phyloP scores from a whole-genome alignment of 805 yeast species.

The Nakazawaea pomicola region DNA sequence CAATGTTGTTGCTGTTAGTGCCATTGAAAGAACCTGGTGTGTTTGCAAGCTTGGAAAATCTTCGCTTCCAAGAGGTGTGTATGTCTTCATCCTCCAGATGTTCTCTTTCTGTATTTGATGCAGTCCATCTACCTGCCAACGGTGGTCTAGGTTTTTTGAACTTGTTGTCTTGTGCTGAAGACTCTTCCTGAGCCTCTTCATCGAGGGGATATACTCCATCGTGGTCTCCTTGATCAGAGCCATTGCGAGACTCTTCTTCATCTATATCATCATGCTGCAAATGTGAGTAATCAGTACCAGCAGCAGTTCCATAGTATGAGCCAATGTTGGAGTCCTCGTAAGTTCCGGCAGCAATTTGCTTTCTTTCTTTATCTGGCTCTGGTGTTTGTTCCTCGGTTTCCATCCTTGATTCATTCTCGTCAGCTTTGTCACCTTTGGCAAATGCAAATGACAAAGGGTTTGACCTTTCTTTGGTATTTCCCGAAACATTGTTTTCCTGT shows the following conservation, averaged over 20 bases:
- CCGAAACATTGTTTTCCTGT: neutral
- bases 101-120: neutral
- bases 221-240: neutral
- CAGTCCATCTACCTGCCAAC: neutral
- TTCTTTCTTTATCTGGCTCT: neutral
- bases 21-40: too few species aligned
- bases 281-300: neutral
- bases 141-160: neutral
- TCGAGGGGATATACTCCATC: neutral
- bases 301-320: constrained; percentile 1
- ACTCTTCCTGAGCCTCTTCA: neutral
- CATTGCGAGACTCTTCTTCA: too few species aligned
- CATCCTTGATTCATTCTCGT: constrained; percentile 3
- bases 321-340: neutral
- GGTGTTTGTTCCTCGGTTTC: neutral
- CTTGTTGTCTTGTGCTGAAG: neutral
- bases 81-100: constrained; percentile 1
- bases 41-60: constrained; percentile 6
- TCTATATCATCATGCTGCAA: too few species aligned
- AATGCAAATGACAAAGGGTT: constrained; percentile 2
- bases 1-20: too few species aligned
- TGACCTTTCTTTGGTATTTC: constrained; percentile 1
- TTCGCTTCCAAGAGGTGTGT: constrained; percentile 4
- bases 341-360: neutral
- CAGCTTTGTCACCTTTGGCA: constrained; percentile 3